Evolutionary conservation across 1,284 basidiomycete genomes (phyloP).

Genomic region (Malassezia slooffiae): DNA sequence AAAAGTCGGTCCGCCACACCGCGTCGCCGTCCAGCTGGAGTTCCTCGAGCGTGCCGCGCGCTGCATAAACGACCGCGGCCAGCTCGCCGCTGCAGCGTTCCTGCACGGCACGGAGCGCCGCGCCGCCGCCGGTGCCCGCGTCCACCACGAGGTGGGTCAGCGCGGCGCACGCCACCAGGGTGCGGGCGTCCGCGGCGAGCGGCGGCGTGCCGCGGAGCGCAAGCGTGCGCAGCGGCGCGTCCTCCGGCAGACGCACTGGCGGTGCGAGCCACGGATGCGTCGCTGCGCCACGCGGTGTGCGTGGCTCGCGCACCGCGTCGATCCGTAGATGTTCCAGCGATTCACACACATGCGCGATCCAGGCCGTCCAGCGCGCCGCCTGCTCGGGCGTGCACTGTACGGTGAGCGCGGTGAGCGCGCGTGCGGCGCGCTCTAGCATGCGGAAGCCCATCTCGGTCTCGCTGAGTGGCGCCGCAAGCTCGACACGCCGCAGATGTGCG

Average conservation of each 20-base stretch:
- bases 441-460: not conserved
- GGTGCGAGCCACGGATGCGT: conserved; percentile 7
- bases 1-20: conserved; percentile 4
- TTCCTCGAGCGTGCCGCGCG: not conserved
- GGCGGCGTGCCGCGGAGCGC: conserved; percentile 7
- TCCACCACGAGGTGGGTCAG: conserved; percentile 6
- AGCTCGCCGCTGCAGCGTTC: not conserved
- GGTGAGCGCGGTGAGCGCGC: conserved; percentile 3
- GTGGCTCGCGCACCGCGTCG: not conserved
- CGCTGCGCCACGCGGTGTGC: not conserved
- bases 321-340: too few relatives aligned
- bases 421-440: not conserved
- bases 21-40: conserved; percentile 8
- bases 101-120: conserved; percentile 3
- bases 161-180: not conserved
- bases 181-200: not conserved
- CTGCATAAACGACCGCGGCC: not conserved
- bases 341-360: too few relatives aligned
- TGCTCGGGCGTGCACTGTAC: not conserved
- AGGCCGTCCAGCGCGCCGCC: conserved; percentile 5
- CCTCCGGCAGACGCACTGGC: not conserved
- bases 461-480: conserved; percentile 4
- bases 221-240: not conserved
- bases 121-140: not conserved
- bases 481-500: not conserved